phyloP scores from a whole-genome alignment of 2,329 filamentous ascomycete species.

The Pyricularia sp. region DNA sequence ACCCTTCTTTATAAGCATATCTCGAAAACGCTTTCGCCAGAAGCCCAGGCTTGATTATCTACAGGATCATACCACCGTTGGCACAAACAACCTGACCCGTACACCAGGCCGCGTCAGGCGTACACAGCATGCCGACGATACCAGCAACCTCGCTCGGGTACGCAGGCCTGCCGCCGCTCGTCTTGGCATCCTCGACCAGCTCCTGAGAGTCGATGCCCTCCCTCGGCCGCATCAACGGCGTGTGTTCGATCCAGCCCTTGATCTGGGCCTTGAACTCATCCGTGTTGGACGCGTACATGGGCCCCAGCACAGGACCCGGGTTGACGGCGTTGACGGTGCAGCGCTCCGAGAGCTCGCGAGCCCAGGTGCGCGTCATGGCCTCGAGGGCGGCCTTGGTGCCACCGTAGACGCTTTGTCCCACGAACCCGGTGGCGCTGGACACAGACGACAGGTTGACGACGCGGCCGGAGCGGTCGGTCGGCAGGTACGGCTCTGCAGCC shows the following conservation, averaged over 20 bases:
- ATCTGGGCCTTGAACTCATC: slow-evolving; percentile 28
- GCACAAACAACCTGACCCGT: slow-evolving; percentile 70
- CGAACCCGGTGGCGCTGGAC: slow-evolving; percentile 38
- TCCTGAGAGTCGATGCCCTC: slow-evolving; percentile 48
- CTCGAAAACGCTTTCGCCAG: background rate
- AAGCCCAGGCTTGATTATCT: background rate
- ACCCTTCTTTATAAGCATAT: too few species aligned
- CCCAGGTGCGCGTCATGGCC: slow-evolving; percentile 46
- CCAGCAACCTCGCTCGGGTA: slow-evolving; percentile 63
- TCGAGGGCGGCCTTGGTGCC: slow-evolving; percentile 45
- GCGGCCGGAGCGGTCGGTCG: slow-evolving; percentile 46
- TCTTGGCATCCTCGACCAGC: slow-evolving; percentile 43
- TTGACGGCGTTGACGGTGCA: slow-evolving; percentile 45
- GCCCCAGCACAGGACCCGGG: slow-evolving; percentile 40
- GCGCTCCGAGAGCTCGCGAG: slow-evolving; percentile 38
- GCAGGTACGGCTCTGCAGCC: slow-evolving; percentile 57
- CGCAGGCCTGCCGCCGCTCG: slow-evolving; percentile 42
- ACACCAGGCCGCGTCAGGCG: slow-evolving; percentile 59
- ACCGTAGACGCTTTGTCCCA: slow-evolving; percentile 42
- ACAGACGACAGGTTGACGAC: slow-evolving; percentile 44
- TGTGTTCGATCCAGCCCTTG: slow-evolving; percentile 28
- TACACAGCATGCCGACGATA: slow-evolving; percentile 63
- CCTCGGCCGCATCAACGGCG: slow-evolving; percentile 51
- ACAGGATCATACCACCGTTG: slow-evolving; percentile 57
- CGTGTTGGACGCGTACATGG: slow-evolving; percentile 34